These are phyloP conservation scores for Thielaviopsis punctulata DNA, from an alignment of 2,329 filamentous ascomycete species.

Conservation along the genomic window DNA sequence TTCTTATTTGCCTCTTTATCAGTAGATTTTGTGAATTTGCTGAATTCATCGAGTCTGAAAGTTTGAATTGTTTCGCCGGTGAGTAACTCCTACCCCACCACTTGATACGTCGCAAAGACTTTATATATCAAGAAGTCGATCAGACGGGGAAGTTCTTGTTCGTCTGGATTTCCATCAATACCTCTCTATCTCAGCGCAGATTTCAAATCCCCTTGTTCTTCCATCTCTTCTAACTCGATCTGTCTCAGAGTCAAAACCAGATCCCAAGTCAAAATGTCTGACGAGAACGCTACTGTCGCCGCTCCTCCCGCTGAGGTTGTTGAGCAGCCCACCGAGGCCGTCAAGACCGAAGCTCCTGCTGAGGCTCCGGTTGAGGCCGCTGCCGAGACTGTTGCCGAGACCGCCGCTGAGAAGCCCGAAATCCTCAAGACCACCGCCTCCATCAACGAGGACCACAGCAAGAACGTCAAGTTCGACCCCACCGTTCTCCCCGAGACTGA, in stretches of 20 bases:
- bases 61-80: not conserved
- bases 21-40: not conserved
- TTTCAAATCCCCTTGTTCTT: not conserved
- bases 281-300: slow-evolving; percentile 10
- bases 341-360: slow-evolving; percentile 13
- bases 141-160: too few relatives aligned
- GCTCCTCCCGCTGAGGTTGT: slow-evolving; percentile 14
- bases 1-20: not conserved
- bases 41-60: not conserved
- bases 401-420: slow-evolving; percentile 14
- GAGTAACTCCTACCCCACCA: slow-evolving; percentile 8
- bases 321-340: slow-evolving; percentile 15
- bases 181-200: too few relatives aligned
- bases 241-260: slow-evolving; percentile 2
- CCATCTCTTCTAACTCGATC: not conserved
- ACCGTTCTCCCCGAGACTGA: slow-evolving; percentile 50
- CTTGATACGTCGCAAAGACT: not conserved
- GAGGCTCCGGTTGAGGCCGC: slow-evolving; percentile 8
- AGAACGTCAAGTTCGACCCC: slow-evolving; percentile 56
- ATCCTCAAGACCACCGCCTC: slow-evolving; percentile 30
- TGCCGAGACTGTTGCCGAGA: slow-evolving; percentile 13
- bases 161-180: too few relatives aligned
- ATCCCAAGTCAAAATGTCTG: slow-evolving; percentile 5
- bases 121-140: too few relatives aligned
- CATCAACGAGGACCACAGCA: slow-evolving; percentile 24